A percentile compares a stretch with the other conserved stretches of the same genome.
Evolutionary conservation across 441 rosid species (phyloP).

Genomic region (Eutrema salsugineum): DNA sequence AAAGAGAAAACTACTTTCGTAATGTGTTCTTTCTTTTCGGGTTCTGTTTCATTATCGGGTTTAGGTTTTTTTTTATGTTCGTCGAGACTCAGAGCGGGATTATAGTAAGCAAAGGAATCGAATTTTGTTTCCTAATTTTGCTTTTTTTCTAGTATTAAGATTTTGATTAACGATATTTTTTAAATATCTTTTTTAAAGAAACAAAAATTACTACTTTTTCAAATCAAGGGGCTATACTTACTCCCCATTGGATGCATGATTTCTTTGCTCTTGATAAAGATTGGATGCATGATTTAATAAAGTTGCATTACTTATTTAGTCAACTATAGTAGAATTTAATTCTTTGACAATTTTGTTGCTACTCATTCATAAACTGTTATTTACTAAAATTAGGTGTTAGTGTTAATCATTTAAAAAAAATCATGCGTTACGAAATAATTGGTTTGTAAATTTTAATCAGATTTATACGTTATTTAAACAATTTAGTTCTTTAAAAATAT

Average conservation of each 20-base stretch:
- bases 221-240: not conserved
- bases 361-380: not conserved
- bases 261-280: not conserved
- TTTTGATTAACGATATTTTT: not conserved
- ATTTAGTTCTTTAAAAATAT: not conserved
- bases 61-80: conserved; percentile 7
- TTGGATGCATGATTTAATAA: not conserved
- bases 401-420: not conserved
- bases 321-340: not conserved
- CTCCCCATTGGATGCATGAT: conserved; percentile 17
- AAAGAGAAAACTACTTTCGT: conserved; percentile 9
- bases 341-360: not conserved
- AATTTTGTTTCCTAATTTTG: not conserved
- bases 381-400: not conserved
- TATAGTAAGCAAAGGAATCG: not conserved
- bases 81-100: conserved; percentile 14
- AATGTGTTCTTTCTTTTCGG: conserved; percentile 30
- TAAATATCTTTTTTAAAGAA: not conserved
- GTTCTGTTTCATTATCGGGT: conserved; percentile 26
- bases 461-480: not conserved
- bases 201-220: too few relatives aligned
- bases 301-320: not conserved
- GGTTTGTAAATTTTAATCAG: not conserved
- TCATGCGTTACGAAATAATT: not conserved
- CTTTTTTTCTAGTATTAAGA: not conserved